These are phyloP conservation scores for Mallotus nudiflorus DNA, from an alignment of 345 rosid species.

Conservation along the genomic window DNA sequence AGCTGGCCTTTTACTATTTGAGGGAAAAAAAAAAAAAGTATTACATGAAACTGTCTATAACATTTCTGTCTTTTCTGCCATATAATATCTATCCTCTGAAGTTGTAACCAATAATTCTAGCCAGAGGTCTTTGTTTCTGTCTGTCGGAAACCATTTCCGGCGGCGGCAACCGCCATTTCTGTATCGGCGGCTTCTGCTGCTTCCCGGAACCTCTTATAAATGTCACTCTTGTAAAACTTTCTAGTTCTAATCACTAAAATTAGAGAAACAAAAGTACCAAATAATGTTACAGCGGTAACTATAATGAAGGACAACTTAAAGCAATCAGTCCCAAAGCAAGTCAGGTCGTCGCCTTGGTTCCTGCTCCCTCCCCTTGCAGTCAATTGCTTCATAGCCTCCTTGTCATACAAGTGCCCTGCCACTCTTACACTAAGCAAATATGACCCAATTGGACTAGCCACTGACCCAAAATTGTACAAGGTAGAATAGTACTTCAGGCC, in stretches of 20 bases:
- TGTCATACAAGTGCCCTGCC: slow-evolving; percentile 56
- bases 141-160: background rate
- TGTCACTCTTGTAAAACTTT: slow-evolving; percentile 59
- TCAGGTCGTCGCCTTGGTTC: slow-evolving; percentile 28
- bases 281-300: slow-evolving; percentile 46
- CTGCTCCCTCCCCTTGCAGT: slow-evolving; percentile 31
- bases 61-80: too few relatives aligned
- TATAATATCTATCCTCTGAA: too few relatives aligned
- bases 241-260: slow-evolving; percentile 60
- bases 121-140: background rate
- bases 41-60: too few relatives aligned
- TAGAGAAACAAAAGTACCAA: slow-evolving; percentile 49
- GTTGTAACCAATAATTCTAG: background rate
- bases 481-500: slow-evolving; percentile 71
- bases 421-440: slow-evolving; percentile 57
- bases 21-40: too few relatives aligned
- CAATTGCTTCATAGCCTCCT: slow-evolving; percentile 53
- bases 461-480: slow-evolving; percentile 53
- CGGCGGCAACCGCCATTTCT: slow-evolving; percentile 34
- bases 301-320: slow-evolving; percentile 58
- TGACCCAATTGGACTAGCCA: slow-evolving; percentile 64
- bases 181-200: slow-evolving; percentile 37
- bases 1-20: too few relatives aligned
- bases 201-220: slow-evolving; percentile 60
- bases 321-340: slow-evolving; percentile 53